phyloP scores from a whole-genome alignment of 331 rosid genomes.

The Dryas integrifolia region DNA sequence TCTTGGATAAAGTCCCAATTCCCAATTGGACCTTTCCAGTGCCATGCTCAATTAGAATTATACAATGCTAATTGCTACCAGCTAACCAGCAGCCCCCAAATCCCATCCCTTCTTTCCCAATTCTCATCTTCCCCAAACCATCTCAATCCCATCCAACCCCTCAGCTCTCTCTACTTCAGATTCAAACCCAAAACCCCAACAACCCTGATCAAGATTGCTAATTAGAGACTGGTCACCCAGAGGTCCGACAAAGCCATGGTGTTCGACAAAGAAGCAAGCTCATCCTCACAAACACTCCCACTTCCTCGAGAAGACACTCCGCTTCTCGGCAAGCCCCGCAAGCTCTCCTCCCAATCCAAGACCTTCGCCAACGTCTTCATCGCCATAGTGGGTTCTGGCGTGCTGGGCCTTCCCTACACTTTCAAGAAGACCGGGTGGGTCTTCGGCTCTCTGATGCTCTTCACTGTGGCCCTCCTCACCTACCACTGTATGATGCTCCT shows the following conservation, averaged over 20 bases:
- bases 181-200: background rate
- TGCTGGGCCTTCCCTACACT: slow-evolving; percentile 54
- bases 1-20: too few relatives aligned
- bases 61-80: too few relatives aligned
- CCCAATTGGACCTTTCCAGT: background rate
- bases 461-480: slow-evolving; percentile 44
- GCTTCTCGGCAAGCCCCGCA: slow-evolving; percentile 24
- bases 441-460: slow-evolving; percentile 39
- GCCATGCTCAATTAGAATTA: too few relatives aligned
- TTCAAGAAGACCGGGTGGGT: slow-evolving; percentile 56
- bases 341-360: slow-evolving; percentile 41
- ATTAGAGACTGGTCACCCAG: background rate
- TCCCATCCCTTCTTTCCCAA: background rate
- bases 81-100: background rate
- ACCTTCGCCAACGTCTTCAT: slow-evolving; percentile 58
- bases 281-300: slow-evolving; percentile 30
- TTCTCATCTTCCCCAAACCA: background rate
- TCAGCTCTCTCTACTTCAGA: background rate
- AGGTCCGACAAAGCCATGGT: slow-evolving; percentile 15
- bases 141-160: background rate
- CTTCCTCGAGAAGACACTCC: slow-evolving; percentile 46
- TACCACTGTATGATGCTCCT: slow-evolving; percentile 55
- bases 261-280: slow-evolving; percentile 20
- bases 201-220: background rate
- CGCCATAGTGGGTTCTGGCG: slow-evolving; percentile 56